Conservation (phyloP, 2,329 filamentous ascomycete genomes). For the Aspergillus proliferans region DNA sequence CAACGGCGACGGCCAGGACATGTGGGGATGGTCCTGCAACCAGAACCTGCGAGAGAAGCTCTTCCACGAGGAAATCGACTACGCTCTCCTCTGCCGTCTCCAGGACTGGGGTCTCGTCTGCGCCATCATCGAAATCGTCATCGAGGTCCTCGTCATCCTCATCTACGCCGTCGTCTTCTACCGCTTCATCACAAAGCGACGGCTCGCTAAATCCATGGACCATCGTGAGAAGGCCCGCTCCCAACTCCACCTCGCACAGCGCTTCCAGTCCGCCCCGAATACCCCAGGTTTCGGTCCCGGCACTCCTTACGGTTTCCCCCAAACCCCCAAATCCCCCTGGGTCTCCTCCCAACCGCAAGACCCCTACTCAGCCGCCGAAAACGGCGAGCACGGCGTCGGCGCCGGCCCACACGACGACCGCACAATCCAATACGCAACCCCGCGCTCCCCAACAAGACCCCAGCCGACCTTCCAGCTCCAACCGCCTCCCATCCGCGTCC, state of each 20-base stretch:
- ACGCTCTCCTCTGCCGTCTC: slow-evolving; percentile 84
- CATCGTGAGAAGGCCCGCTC: slow-evolving; percentile 87
- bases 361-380: slow-evolving; percentile 46
- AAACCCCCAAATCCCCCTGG: slow-evolving; percentile 53
- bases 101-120: slow-evolving; percentile 95
- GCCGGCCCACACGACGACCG: slow-evolving; percentile 26
- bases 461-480: slow-evolving; percentile 73
- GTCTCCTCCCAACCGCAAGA: slow-evolving; percentile 33
- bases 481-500: slow-evolving; percentile 72
- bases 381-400: slow-evolving; percentile 45
- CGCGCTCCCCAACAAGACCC: slow-evolving; percentile 55
- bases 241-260: slow-evolving; percentile 87
- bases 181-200: slow-evolving; percentile 93
- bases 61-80: slow-evolving; percentile 76
- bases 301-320: slow-evolving; percentile 20
- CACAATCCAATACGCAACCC: slow-evolving; percentile 50
- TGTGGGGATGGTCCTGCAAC: slow-evolving; percentile 98
- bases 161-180: slow-evolving; percentile 96
- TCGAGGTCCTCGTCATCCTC: slow-evolving; percentile 83
- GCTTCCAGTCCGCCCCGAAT: slow-evolving; percentile 84
- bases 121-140: slow-evolving; percentile 91
- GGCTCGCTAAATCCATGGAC: slow-evolving; percentile 94
- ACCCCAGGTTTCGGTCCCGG: slow-evolving; percentile 65
- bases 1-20: slow-evolving; percentile 70
- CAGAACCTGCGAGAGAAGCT: slow-evolving; percentile 74